A percentile compares a stretch with the other conserved stretches of the same genome.
phyloP scores from a whole-genome alignment of 495 filamentous ascomycete genomes.

The Pseudoneurospora amorphoporcata region DNA sequence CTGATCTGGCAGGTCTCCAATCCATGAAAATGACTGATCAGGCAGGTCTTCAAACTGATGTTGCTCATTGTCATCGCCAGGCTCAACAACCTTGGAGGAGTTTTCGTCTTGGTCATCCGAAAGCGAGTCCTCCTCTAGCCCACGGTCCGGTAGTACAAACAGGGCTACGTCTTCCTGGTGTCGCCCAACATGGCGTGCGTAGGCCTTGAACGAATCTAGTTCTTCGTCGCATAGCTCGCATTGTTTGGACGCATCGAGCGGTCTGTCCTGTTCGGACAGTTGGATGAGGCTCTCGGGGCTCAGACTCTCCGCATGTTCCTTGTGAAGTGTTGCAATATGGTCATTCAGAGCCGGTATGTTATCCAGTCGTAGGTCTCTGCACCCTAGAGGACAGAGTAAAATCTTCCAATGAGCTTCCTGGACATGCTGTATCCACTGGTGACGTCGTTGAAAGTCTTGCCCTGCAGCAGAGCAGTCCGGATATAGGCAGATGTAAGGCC shows the following conservation, averaged over 20 bases:
- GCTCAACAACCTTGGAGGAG: too few species aligned
- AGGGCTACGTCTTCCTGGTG: constrained; percentile 5
- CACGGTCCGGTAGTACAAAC: constrained; percentile 1
- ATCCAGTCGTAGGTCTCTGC: background rate
- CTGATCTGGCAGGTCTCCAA: too few species aligned
- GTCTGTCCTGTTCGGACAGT: background rate
- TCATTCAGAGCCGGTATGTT: background rate
- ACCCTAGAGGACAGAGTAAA: background rate
- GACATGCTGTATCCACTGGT: constrained; percentile 10
- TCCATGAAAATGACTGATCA: too few species aligned
- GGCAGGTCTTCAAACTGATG: too few species aligned
- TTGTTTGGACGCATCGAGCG: background rate
- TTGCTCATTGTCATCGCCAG: too few species aligned
- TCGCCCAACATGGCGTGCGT: constrained; percentile 4
- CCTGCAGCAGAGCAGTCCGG: constrained; percentile 4
- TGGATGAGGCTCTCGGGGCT: background rate
- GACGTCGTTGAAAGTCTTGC: constrained; percentile 2
- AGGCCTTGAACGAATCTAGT: background rate
- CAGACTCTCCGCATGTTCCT: background rate
- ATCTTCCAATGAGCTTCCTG: constrained; percentile 5
- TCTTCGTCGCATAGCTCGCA: background rate
- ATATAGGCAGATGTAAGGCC: constrained; percentile 22
- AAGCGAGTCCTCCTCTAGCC: background rate
- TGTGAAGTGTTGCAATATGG: background rate
- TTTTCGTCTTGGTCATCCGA: background rate